Conservation (phyloP, 345 rosid species). For the Salix viminalis region DNA sequence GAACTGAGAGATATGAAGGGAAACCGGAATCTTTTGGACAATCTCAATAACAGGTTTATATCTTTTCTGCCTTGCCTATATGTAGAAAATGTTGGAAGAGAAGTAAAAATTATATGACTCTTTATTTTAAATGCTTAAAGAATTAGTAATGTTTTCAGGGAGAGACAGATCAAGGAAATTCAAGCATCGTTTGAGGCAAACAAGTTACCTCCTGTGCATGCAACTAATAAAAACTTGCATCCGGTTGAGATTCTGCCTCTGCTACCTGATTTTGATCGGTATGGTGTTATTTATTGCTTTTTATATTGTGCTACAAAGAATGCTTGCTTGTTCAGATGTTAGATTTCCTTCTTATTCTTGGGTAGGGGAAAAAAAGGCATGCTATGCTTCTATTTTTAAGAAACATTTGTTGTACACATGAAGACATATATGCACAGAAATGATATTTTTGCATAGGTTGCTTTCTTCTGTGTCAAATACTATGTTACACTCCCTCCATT, state of each 20-base stretch:
- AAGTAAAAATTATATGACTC: not conserved
- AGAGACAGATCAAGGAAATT: conserved; percentile 87
- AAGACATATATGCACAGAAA: not conserved
- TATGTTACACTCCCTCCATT: not conserved
- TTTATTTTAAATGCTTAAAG: conserved; percentile 4
- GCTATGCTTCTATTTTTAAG: not conserved
- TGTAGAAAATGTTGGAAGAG: not conserved
- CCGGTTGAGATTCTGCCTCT: conserved; percentile 79
- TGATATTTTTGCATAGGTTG: not conserved
- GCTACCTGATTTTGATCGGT: conserved; percentile 88
- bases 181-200: conserved; percentile 80
- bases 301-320: not conserved
- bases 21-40: conserved; percentile 62
- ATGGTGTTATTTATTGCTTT: conserved; percentile 28
- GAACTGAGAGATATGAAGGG: conserved; percentile 81
- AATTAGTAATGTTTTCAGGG: conserved; percentile 44
- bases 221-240: conserved; percentile 68
- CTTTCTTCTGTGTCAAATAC: not conserved
- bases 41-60: conserved; percentile 72
- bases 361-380: not conserved
- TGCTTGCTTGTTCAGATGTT: not conserved
- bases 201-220: conserved; percentile 79
- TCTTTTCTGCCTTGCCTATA: conserved; percentile 14
- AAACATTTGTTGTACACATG: not conserved
- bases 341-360: not conserved